Evolutionary conservation across 1,284 basidiomycete species (phyloP), one percentile per base, ranked within the genome.

Genomic region (Ceratobasidium sp.): DNA sequence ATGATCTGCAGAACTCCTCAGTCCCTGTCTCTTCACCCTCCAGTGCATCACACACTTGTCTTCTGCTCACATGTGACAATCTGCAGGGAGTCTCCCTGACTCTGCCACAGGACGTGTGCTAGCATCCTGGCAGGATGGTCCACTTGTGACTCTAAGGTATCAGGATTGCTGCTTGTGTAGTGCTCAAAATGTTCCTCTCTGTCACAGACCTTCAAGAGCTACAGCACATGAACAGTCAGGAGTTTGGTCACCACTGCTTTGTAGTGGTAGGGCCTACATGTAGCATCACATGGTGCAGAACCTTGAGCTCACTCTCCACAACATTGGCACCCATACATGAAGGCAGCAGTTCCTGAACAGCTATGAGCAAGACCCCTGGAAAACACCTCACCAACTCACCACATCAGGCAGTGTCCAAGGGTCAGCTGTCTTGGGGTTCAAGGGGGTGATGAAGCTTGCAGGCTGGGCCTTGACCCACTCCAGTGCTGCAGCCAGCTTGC

Each of bases 251-350:
- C 30, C 2, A 6, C 30, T 33, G 6, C 30, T n/a, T n/a, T n/a
- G n/a, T 3, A 33, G 6, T 33, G n/a, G n/a, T 6, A 33, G 33
- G 7, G 28, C 54, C 38, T 30, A 58, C 30, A 38, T 58, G 54
- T 33, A 36, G 28, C 5, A 58, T 38, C 3, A 58, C 54, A 5
- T 38, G 25, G 9, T 58, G 54, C 54, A 58, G 3, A 23, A 14
- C 11, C 28, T 61, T 61, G n/a, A 61, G 25, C 25, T 63, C 61
- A 1, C 49, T 25, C 14, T 63, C 61, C 18, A 63, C 42, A 2
- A 48, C 30, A 3, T 12, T 21, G 0, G 61, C n/a, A 9, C 61
- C 61, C 12, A 63, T 14, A 14, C 61, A 49, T 1, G 44, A 33
- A 2, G 61, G 61, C 2, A 63, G 42, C 16, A 63, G 23, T 2